Evolutionary conservation across 2,329 filamentous ascomycete species (phyloP), one percentile per base, ranked within the genome.

Genomic region (Exophiala aquamarina): DNA sequence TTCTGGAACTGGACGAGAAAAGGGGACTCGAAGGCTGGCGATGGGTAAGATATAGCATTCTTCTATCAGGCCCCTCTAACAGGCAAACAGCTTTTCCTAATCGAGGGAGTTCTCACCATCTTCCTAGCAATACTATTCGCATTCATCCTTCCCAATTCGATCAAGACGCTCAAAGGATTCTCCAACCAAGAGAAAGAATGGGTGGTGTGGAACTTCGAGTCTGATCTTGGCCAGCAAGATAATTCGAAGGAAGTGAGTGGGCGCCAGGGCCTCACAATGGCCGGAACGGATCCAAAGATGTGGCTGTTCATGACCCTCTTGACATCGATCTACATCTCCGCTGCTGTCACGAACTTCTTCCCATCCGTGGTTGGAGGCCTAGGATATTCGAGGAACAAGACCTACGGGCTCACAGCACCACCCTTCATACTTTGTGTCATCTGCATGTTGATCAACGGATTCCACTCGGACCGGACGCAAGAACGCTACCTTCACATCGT

Each of bases 401-500:
- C 52, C 28, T 49, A 49, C 40, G 21, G 43, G 17, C 38, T 51
- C 8, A 52, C 51, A 11, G 54, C 48, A 2, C 54, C 52, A 19
- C 51, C 54, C 10, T 55, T 45, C 26, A 34, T 54, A 10, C 44
- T 57, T 20, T 48, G 40, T 34, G 48, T 54, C 26, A 74, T 86
- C 29, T 79, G 77, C 0, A 80, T 82, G 3, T 81, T 82, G 54
- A 49, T 74, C 38, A 87, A 87, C 55, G 82, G 84, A 2, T 83
- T 80, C 74, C 84, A 89, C 63, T 83, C 85, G 10, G 86, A 89
- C 64, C 76, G 73, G 34, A 86, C 82, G 0, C 83, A 83, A 18
- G 85, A 89, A 65, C 77, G 84, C 4, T 89, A 82, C 65, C 79
- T 78, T 62, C 86, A 89, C 64, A 76, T 89, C 49, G 72, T 74